These are phyloP conservation scores for Tuber aestivum DNA, from an alignment of 495 filamentous ascomycete species.

Conservation along the genomic window DNA sequence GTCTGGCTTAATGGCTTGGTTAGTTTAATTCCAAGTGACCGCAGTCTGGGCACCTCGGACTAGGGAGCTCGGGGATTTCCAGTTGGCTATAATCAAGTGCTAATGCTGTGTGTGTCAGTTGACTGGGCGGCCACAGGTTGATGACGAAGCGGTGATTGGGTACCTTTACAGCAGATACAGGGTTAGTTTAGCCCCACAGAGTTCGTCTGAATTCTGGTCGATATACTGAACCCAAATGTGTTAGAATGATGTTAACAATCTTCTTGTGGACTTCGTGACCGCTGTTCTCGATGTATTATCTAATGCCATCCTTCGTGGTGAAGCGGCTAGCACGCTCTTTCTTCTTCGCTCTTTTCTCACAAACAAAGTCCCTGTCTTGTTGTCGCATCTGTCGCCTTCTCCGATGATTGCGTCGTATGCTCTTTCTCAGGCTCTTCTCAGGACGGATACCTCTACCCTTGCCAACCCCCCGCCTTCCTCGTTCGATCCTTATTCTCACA, in stretches of 20 bases:
- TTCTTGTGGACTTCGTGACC: conserved; percentile 72
- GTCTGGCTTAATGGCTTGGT: conserved; percentile 86
- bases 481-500: conserved; percentile 37
- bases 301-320: conserved; percentile 74
- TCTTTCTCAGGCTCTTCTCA: conserved; percentile 38
- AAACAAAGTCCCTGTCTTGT: conserved; percentile 81
- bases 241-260: conserved; percentile 66
- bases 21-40: conserved; percentile 34
- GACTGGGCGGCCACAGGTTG: conserved; percentile 71
- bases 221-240: conserved; percentile 16
- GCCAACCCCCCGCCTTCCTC: conserved; percentile 32
- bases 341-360: conserved; percentile 85
- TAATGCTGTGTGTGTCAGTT: conserved; percentile 51
- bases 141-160: conserved; percentile 68
- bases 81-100: conserved; percentile 5
- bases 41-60: not conserved
- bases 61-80: not conserved
- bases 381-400: conserved; percentile 56
- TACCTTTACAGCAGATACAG: conserved; percentile 80
- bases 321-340: conserved; percentile 63
- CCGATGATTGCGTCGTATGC: conserved; percentile 41
- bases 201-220: not conserved
- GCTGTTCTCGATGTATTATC: conserved; percentile 85
- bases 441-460: conserved; percentile 47
- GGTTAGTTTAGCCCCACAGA: conserved; percentile 44